Evolutionary conservation across 495 filamentous ascomycete genomes (phyloP).

Genomic region (Chlorociboria aeruginascens): DNA sequence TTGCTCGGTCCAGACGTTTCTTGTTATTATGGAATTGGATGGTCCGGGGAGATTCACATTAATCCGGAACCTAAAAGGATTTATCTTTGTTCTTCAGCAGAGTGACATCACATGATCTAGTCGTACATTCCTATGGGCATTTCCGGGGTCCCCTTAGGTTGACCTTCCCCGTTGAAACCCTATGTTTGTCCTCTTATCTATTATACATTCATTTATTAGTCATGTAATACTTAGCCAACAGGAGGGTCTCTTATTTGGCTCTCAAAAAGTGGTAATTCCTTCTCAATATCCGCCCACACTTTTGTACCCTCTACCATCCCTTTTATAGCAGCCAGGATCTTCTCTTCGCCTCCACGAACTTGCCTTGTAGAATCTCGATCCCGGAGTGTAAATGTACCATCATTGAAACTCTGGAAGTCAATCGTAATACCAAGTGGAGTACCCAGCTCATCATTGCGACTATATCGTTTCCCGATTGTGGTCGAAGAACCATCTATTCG

Average conservation of each 20-base stretch:
- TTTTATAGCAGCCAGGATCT: slow-evolving; percentile 50
- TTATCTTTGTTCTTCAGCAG: too few relatives aligned
- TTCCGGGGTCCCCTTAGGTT: background rate
- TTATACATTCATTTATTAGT: too few relatives aligned
- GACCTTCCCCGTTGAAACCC: background rate
- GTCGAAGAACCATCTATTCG: slow-evolving; percentile 56
- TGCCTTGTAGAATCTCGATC: slow-evolving; percentile 64
- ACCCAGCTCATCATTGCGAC: slow-evolving; percentile 62
- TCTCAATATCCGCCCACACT: slow-evolving; percentile 47
- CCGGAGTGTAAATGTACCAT: slow-evolving; percentile 57
- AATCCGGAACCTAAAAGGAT: too few relatives aligned
- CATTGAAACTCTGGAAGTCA: slow-evolving; percentile 66
- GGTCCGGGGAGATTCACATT: too few relatives aligned
- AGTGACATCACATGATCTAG: too few relatives aligned
- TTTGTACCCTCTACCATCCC: slow-evolving; percentile 44
- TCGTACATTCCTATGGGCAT: too few relatives aligned
- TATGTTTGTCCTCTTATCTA: background rate
- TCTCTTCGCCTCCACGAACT: slow-evolving; percentile 50
- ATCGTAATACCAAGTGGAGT: slow-evolving; percentile 59
- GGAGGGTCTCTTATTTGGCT: slow-evolving; percentile 34
- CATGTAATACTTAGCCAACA: slow-evolving; percentile 2
- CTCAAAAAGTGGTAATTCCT: slow-evolving; percentile 48
- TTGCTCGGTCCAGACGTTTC: too few relatives aligned
- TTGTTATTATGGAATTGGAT: too few relatives aligned
- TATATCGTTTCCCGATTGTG: slow-evolving; percentile 64